Evolutionary conservation across 2,329 filamentous ascomycete genomes (phyloP).

Genomic region (Colletotrichum sp.): DNA sequence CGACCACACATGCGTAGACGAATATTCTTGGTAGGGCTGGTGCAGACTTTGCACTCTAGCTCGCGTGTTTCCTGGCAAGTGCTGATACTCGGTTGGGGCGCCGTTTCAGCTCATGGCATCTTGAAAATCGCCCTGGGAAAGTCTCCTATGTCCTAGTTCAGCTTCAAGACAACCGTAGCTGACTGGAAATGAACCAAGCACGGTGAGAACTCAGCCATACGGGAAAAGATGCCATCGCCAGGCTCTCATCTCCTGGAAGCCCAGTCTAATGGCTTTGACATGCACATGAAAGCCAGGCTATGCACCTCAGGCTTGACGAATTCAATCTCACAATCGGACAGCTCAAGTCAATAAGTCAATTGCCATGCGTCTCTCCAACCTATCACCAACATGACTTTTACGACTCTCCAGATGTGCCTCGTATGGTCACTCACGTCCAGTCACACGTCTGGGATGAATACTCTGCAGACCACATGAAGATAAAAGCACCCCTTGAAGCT

Average conservation of each 20-base stretch:
- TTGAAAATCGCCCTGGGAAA: background rate
- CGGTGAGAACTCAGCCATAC: background rate
- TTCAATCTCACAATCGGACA: background rate
- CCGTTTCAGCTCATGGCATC: background rate
- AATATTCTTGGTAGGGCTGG: too few species aligned
- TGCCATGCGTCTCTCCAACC: background rate
- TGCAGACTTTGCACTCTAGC: background rate
- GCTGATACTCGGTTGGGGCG: accelerated
- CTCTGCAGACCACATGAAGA: background rate
- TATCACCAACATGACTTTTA: accelerated
- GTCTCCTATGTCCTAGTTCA: accelerated
- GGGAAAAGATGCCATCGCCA: accelerated
- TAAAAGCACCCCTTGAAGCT: background rate
- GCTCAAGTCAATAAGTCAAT: background rate
- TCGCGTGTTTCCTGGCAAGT: background rate
- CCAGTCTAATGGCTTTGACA: background rate
- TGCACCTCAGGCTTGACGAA: background rate
- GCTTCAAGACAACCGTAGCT: background rate
- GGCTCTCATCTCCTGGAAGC: accelerated
- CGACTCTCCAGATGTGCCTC: background rate
- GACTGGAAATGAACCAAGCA: background rate
- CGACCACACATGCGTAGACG: too few species aligned
- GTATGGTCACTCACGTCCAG: background rate
- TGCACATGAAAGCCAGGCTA: accelerated
- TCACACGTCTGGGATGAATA: background rate